Percentiles rank a stretch among this genome's conserved stretches.
Conservation (phyloP, 257 asterid species). For the Solanum appendiculatum region DNA sequence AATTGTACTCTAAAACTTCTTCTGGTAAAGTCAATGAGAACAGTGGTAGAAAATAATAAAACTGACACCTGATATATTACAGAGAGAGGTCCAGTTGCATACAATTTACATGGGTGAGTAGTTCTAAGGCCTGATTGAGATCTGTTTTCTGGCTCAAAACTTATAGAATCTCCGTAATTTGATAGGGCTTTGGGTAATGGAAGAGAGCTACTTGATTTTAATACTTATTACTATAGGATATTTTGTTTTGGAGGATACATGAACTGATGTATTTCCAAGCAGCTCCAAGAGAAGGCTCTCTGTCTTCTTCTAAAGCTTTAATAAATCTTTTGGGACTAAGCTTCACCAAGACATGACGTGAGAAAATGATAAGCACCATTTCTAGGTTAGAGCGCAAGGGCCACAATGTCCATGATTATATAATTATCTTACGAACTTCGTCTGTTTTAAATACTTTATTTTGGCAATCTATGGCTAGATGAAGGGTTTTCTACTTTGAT, state of each 20-base stretch:
- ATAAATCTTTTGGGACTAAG: neutral
- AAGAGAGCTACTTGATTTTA: neutral
- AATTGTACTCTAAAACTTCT: neutral
- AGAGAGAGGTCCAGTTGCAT: neutral
- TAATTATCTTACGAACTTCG: neutral
- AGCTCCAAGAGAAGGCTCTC: neutral
- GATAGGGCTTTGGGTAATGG: neutral
- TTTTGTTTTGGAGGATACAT: neutral
- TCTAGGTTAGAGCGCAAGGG: neutral
- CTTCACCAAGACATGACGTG: neutral
- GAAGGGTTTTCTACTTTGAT: neutral
- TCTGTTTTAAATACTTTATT: neutral
- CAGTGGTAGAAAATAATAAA: neutral
- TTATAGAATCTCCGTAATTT: neutral
- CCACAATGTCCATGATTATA: neutral
- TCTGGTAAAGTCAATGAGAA: neutral
- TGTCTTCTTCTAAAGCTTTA: neutral
- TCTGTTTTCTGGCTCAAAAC: neutral
- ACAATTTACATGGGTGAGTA: neutral
- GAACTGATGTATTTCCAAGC: neutral
- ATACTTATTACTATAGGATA: neutral
- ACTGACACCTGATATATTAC: neutral
- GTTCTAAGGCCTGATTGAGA: neutral
- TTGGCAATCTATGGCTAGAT: neutral
- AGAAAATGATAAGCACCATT: neutral